Evolutionary conservation across 2,329 filamentous ascomycete genomes (phyloP).

Genomic region (Fusarium irregulare): DNA sequence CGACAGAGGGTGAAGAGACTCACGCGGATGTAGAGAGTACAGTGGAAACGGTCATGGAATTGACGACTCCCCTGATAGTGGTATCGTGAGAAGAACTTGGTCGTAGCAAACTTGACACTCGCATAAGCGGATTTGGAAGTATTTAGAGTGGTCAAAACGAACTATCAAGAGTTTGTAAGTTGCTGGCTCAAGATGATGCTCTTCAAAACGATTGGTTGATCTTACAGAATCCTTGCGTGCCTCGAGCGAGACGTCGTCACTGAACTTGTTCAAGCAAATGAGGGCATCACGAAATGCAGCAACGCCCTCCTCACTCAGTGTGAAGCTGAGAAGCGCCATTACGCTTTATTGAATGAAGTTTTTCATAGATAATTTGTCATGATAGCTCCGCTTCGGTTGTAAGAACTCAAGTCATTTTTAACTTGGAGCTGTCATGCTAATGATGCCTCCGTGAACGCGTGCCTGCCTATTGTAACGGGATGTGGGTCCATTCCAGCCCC

Average conservation of each 20-base stretch:
- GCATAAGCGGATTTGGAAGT: conserved; percentile 84
- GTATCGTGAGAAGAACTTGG: conserved; percentile 79
- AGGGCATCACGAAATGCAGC: conserved; percentile 77
- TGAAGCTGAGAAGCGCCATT: conserved; percentile 77
- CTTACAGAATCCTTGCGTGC: conserved; percentile 74
- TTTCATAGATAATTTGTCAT: background rate
- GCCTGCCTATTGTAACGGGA: conserved; percentile 1
- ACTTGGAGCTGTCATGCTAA: conserved; percentile 3
- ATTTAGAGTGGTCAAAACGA: conserved; percentile 80
- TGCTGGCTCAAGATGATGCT: too few relatives aligned
- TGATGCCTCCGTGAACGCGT: conserved; percentile 22
- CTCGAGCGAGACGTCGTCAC: conserved; percentile 81
- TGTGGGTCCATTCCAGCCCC: conserved; percentile 7
- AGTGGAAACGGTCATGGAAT: conserved; percentile 73
- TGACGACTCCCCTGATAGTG: conserved; percentile 68
- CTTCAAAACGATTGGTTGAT: background rate
- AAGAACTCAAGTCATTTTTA: conserved; percentile 1
- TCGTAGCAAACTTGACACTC: conserved; percentile 74
- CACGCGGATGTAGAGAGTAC: conserved; percentile 78
- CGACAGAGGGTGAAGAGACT: conserved; percentile 10
- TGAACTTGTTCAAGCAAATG: conserved; percentile 81
- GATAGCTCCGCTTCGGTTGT: background rate
- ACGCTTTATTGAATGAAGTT: background rate
- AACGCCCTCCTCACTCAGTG: conserved; percentile 78
- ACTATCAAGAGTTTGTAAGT: conserved; percentile 56